phyloP scores from a whole-genome alignment of 2,329 filamentous ascomycete genomes.

The Calonectria multiphialidica region DNA sequence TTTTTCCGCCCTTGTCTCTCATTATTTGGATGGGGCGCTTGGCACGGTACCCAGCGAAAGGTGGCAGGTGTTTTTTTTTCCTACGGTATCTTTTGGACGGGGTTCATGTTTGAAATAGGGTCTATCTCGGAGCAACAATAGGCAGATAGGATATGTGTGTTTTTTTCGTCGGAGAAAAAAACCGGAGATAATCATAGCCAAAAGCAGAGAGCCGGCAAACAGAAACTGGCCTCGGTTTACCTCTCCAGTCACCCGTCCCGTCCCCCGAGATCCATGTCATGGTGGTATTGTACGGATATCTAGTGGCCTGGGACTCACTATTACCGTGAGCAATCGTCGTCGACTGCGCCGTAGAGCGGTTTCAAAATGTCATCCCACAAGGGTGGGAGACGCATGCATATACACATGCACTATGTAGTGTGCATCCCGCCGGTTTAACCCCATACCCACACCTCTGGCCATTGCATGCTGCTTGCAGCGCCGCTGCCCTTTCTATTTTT shows the following conservation, averaged over 20 bases:
- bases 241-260: neutral
- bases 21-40: neutral
- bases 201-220: neutral
- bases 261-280: constrained; percentile 2
- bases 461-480: neutral
- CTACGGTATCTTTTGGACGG: no score
- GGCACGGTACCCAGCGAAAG: neutral
- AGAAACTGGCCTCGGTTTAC: neutral
- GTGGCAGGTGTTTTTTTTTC: neutral
- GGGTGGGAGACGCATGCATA: neutral
- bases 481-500: neutral
- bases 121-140: neutral
- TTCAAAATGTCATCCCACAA: neutral
- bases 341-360: neutral
- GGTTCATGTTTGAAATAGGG: neutral
- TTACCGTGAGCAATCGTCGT: constrained; percentile 2
- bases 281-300: constrained; percentile 5
- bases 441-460: constrained; percentile 1
- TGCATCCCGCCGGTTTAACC: neutral
- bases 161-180: neutral
- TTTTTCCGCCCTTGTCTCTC: neutral
- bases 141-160: neutral
- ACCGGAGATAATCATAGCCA: neutral
- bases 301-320: neutral
- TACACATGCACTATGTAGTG: neutral